Percentiles rank a stretch among this genome's conserved stretches.
Evolutionary conservation across 192 early-diverging fungal genomes (phyloP).

Genomic region (Coemansia furcata): DNA sequence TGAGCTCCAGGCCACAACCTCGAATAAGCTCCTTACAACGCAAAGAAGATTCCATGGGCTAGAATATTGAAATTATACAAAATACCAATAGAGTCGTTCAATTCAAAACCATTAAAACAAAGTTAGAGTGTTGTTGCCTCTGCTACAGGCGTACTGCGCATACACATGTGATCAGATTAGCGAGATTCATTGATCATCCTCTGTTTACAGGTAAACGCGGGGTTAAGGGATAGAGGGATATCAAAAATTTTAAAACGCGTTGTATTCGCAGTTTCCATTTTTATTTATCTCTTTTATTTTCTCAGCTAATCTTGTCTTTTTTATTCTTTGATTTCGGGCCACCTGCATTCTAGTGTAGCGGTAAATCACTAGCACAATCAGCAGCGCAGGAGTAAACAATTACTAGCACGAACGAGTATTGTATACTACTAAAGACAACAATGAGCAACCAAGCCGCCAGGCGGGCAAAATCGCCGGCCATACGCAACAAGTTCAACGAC

Average conservation of each 20-base stretch:
- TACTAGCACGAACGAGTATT: not conserved
- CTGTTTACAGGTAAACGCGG: not conserved
- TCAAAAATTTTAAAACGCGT: not conserved
- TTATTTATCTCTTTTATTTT: constrained; percentile 8
- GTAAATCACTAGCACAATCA: not conserved
- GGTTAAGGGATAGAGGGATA: not conserved
- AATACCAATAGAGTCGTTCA: not conserved
- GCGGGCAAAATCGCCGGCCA: constrained; percentile 38
- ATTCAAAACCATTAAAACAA: not conserved
- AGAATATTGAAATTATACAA: not conserved
- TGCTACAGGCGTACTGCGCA: not conserved
- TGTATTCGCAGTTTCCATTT: not conserved
- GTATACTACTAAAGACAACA: not conserved
- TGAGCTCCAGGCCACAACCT: constrained; percentile 28
- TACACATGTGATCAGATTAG: not conserved
- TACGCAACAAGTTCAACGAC: constrained; percentile 34
- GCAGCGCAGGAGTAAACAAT: not conserved
- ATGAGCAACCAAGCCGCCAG: constrained; percentile 34
- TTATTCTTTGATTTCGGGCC: not conserved
- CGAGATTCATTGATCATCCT: not conserved
- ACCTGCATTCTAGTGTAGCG: not conserved
- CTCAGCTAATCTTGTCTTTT: constrained; percentile 3
- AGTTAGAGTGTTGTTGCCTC: not conserved
- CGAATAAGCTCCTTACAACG: constrained; percentile 10
- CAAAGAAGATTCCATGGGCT: not conserved